Base-by-base conservation (phyloP, 139 green algal genomes). In the Volvox africanus region DNA sequence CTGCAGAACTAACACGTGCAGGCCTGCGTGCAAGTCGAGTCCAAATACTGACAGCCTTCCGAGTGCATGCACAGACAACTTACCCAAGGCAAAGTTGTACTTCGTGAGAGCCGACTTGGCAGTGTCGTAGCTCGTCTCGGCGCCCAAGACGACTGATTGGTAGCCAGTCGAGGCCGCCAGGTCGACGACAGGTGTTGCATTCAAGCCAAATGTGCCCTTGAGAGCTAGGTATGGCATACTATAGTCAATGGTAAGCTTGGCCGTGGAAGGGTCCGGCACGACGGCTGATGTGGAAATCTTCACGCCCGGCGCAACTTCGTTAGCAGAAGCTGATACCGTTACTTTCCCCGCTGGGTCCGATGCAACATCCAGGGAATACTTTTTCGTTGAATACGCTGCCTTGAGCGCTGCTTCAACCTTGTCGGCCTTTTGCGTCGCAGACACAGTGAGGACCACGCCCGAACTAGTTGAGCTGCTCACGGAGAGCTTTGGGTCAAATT, bases 191-290 rank as follows among this genome's bases (percentile, higher is more conserved):
- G 93, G 93, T 32, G 82, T 91, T 18, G 88, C 91, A 55, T 77
- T 94, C 16, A 95, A 88, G 26, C 90, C 92, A 22, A 95, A 78
- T 32, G 88, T 93, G n/a, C 87, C 80, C 90, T 93, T 93, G 62
- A 93, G 36, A 33, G 79, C 82, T 19, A 93, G 36, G 65, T 94
- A 90, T 44, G 83, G 87, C 50, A 90, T 77, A 76, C 33, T 26
- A 37, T 94, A 95, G 65, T 96, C 94, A 21, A 96, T 62, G 35
- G 73, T 76, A 22, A 94, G 79, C 94, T 96, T 96, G 50, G 92
- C 94, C 33, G 89, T 91, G 22, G 79, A 36, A 33, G 71, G 61
- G 61, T 95, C 84, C 1, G 90, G 93, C 61, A 95, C 61, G 2
- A 84, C 83, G 0, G 67, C 68, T 12, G 55, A 83, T 17, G 61